A percentile compares a stretch with the other conserved stretches of the same genome.
Conservation (phyloP, 73 alveolate genomes). For the Blepharisma stoltei region DNA sequence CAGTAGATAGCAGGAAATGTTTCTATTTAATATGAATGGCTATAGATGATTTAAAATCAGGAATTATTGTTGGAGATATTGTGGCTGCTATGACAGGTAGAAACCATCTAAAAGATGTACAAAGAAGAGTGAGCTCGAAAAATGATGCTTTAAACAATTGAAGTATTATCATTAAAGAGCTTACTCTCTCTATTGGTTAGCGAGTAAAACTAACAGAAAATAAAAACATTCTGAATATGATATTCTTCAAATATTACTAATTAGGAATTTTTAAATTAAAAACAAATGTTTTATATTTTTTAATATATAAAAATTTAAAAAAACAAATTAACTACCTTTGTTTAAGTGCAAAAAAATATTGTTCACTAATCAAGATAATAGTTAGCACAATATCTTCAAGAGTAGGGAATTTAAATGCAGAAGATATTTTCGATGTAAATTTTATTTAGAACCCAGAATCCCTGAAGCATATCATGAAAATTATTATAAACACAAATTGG, state of each 20-base stretch:
- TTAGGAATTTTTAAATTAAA: too few relatives aligned
- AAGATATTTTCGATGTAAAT: background rate
- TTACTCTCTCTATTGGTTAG: too few relatives aligned
- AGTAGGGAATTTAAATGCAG: background rate
- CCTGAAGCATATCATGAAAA: background rate
- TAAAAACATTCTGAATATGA: too few relatives aligned
- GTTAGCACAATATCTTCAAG: background rate
- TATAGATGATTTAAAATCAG: constrained; percentile 15
- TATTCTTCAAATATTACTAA: too few relatives aligned
- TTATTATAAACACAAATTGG: background rate
- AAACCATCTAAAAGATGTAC: background rate
- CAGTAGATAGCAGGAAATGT: too few relatives aligned
- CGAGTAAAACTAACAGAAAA: too few relatives aligned
- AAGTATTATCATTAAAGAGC: background rate
- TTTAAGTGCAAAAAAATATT: too few relatives aligned
- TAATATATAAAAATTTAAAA: too few relatives aligned
- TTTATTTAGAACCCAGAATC: background rate
- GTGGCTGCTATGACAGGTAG: background rate
- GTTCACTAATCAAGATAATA: too few relatives aligned
- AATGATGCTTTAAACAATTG: background rate
- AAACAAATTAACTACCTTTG: too few relatives aligned
- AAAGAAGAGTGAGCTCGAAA: background rate
- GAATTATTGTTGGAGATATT: background rate
- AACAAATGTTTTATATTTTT: too few relatives aligned
- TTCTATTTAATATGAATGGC: too few relatives aligned